Percentiles rank a stretch among this genome's conserved stretches.
phyloP scores from a whole-genome alignment of 179 eudicot genomes.

The Spergularia azorica region DNA sequence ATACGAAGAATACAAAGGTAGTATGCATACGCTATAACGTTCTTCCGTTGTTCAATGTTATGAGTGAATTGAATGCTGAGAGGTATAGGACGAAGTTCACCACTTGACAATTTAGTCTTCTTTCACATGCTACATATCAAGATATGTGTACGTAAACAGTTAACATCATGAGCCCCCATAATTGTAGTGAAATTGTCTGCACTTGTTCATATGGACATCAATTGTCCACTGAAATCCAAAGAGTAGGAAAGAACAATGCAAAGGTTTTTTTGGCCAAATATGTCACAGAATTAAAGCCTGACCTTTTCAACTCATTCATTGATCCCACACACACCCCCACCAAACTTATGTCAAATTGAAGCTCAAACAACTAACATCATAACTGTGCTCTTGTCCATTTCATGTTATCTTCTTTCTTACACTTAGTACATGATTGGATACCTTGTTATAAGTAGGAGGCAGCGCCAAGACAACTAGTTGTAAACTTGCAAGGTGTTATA shows the following conservation, averaged over 20 bases:
- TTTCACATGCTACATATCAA: no score
- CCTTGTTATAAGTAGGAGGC: no score
- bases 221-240: slow-evolving; percentile 6
- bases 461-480: no score
- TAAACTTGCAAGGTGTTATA: no score
- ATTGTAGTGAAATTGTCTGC: not conserved
- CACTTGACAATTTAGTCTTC: no score
- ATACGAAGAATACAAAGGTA: no score
- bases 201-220: slow-evolving; percentile 2
- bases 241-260: not conserved
- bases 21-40: no score
- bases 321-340: not conserved
- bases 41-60: no score
- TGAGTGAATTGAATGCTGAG: no score
- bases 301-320: slow-evolving; percentile 11
- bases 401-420: slow-evolving; percentile 4
- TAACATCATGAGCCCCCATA: slow-evolving; percentile 2
- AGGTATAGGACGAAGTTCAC: no score
- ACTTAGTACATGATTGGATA: no score
- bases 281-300: not conserved
- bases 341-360: not conserved
- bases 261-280: not conserved
- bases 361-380: slow-evolving; percentile 3
- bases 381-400: slow-evolving; percentile 4
- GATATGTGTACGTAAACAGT: not conserved